Evolutionary conservation across 331 rosid genomes (phyloP), one percentile per base, ranked within the genome.

Genomic region (Telfairia occidentalis): DNA sequence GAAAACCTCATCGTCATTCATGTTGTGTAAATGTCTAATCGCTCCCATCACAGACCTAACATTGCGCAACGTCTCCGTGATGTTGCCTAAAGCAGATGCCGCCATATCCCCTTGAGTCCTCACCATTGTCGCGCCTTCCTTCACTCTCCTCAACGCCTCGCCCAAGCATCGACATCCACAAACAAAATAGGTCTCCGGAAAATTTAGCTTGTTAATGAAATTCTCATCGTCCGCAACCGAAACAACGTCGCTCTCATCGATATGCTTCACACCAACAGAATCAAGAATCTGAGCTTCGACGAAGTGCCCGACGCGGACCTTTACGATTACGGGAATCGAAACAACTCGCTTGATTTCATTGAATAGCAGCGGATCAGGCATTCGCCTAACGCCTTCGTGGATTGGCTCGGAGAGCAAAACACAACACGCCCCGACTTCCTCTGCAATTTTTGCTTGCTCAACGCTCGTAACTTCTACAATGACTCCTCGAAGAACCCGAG

Each of bases 201-300:
- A 89, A 19, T 90, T 87, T 13, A 79, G 89, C 81, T 90, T 92
- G 86, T 90, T 87, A 52, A 90, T 84, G 79, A 50, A 30, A 42
- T 92, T 85, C 1, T 84, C 79, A 4, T 80, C 86, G 46, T 92
- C 97, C 18, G 87, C 92, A 16, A 55, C 5, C 3, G 87, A 75
- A 1, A 87, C 78, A 5, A 49, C 40, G 73, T 90, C 96, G 85
- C 87, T 88, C 63, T 92, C 97, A 73, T 92, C 94, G 78, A 92
- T 67, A 57, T 88, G 88, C 48, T 85, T 93, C 2, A 84, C 94
- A 2, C 89, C 91, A 11, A 81, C n/a, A 37, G 86, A 79, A 78
- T 88, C 87, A 0, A 92, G 90, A 50, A 92, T 86, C 91, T 92
- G 96, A 1, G 96, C 97, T 71, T 92, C 97, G 0, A 88, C 94